Evolutionary conservation across 2,329 filamentous ascomycete genomes (phyloP).

Genomic region (Fusarium heterosporum): DNA sequence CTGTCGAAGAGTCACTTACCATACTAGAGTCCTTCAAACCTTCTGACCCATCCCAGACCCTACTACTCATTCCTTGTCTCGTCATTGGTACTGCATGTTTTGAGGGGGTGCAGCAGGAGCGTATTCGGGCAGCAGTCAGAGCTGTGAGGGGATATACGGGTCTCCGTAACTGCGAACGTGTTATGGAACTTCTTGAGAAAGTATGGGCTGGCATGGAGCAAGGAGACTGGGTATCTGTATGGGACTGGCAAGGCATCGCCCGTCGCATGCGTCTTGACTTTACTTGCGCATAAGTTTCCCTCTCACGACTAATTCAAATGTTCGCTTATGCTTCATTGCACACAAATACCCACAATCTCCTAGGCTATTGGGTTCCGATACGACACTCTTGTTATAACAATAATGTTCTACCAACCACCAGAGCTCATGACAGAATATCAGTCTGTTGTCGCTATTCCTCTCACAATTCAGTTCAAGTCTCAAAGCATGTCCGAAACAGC

Average conservation of each 20-base stretch:
- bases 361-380: background rate
- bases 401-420: constrained; percentile 13
- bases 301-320: constrained; percentile 12
- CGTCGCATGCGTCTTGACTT: constrained; percentile 66
- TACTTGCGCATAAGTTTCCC: constrained; percentile 58
- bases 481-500: background rate
- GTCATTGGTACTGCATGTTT: constrained; percentile 72
- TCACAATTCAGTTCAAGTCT: background rate
- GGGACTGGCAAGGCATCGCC: constrained; percentile 73
- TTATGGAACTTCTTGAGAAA: constrained; percentile 65
- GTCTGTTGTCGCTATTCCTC: constrained; percentile 23
- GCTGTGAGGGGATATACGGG: constrained; percentile 69
- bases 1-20: constrained; percentile 67
- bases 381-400: constrained; percentile 9
- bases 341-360: constrained; percentile 1
- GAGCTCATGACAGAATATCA: constrained; percentile 25
- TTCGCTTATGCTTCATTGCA: constrained; percentile 1
- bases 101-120: constrained; percentile 62
- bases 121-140: constrained; percentile 62
- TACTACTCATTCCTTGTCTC: constrained; percentile 70
- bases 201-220: constrained; percentile 70
- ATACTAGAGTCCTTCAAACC: constrained; percentile 67
- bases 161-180: constrained; percentile 67
- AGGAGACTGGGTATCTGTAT: constrained; percentile 68
- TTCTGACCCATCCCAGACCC: constrained; percentile 68